Base-by-base conservation (phyloP, 179 eudicot genomes). In the Nepenthes alata region DNA sequence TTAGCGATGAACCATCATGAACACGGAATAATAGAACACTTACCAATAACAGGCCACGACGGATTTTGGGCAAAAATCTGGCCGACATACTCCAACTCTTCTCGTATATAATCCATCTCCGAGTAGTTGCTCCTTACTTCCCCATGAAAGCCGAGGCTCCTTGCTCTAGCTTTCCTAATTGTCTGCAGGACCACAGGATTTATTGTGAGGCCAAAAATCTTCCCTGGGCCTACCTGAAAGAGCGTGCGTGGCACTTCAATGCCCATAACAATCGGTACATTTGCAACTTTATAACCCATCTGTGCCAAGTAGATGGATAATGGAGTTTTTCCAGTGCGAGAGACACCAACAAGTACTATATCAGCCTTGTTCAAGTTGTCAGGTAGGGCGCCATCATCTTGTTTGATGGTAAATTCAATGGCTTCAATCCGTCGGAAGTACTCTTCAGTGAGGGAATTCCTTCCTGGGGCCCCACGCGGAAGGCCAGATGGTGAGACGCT, bases 291-390 rank as follows among this genome's bases (percentile, higher is more conserved):
- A 63, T 86, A 89, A 14, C 96, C 98, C 62, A 89, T 89, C 53
- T 91, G 98, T 2, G 96, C 89, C 53, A 91, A 61, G 77, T 91
- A 91, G 39, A 88, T 91, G 1, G 98, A 91, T 62, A 91, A 55
- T 0, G 98, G 98, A 35, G 98, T 91, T 67, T 91, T 91, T 55
- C 98, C 98, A 0, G 96, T 84, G 15, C 98, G 86, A 13, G 98
- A 91, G 15, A 91, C 98, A 51, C 98, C 98, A 49, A 84, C 69
- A n/a, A 91, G 95, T 15, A 91, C 75, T 25, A 91, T 74, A 66
- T 91, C 93, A 5, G 98, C 89, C 64, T 85, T 83, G 34, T 70
- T 78, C 61, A 89, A 62, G 68, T 91, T 91, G 51, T 77, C 69
- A 10, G 98, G 98, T 13, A 86, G 73, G 41, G 96, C 96, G 7